Evolutionary conservation across 148 eudicot species (phyloP), one percentile per base, ranked within the genome.

Genomic region (Nepenthes gracilis): DNA sequence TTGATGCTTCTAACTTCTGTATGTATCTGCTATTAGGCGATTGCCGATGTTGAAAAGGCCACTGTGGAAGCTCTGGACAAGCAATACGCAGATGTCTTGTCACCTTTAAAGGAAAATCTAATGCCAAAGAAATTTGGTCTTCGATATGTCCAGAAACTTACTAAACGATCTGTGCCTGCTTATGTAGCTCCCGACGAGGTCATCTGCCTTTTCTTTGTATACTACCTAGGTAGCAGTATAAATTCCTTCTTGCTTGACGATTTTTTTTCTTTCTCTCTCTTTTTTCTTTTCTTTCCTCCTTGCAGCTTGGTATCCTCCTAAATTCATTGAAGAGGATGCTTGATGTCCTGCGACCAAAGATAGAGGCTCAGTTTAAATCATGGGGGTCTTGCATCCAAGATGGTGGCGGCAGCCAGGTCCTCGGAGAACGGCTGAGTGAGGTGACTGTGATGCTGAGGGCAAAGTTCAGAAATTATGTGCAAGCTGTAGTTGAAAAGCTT

Each of bases 271-370:
- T 50, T 2, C 35, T 13, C 50, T 5, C 58, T 14, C 32, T 52
- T 23, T 23, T 37, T 35, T 32, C 59, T 57, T 12, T 12, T 36
- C 54, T 9, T 33, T 64, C 36, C 48, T 57, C 35, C 15, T 64
- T 61, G 33, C 78, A 86, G 93, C 85, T 86, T 63, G 96, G 96
- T 14, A 83, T 88, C 55, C 83, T 85, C 32, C 55, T 88, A 55
- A 88, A 88, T 75, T 82, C 91, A 2, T 72, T 88, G 84, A 88
- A 88, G 81, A 85, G 96, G 68, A 88, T 88, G 96, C 81, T 88
- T 11, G 96, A 88, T 36, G 32, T 72, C 53, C 65, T 88, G 57
- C 79, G 88, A 13, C 91, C 96, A 2, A 85, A 80, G 72, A 75
- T 88, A 47, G 91, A 88, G 65, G 77, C 72, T 35, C 86, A 85